Evolutionary conservation across 2,329 filamentous ascomycete genomes (phyloP), one percentile per base, ranked within the genome.

Genomic region (Paraphaeosphaeria sporulosa): DNA sequence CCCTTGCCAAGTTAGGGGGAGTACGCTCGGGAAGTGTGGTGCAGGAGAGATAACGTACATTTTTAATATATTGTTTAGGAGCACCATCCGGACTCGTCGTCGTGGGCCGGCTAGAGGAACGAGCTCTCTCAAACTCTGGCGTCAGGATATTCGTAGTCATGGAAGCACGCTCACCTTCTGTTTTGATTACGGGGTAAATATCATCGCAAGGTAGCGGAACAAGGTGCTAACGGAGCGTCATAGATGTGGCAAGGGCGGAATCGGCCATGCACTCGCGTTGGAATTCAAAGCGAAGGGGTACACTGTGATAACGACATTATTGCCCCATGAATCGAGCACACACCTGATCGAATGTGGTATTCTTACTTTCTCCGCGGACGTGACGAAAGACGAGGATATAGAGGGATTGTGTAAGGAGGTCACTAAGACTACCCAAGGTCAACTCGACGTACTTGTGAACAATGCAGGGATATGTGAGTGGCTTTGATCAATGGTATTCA

Each of bases 381-480:
- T 60, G 30, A 60, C 58, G 6, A 49, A 48, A 23, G 58, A 60
- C 19, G 21, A 25, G 40, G 25, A 42, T 36, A 30, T 60, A 3
- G 38, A 51, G 27, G n/a, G 30, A 12, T 32, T 57, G 46, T 25
- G 42, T 3, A 43, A 30, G 5, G 32, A 60, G 32, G 27, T 60
- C n/a, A 19, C 32, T 3, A 23, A 21, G 4, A 17, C 57, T 17
- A 60, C 58, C 8, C 21, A 54, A 13, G 48, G 54, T 17, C 44
- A 21, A 13, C 48, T 60, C n/a, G 53, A 60, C 43, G 48, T 60
- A 2, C 49, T 60, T 4, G 54, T 60, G 4, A 60, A 60, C 49
- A 51, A 50, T 19, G 58, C 54, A 32, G 30, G 30, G 30, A 12
- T 32, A 12, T 32, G 53, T 52, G 48, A 51, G 52, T 55, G n/a